Percentiles rank a stretch among this genome's conserved stretches.
Evolutionary conservation across 148 eudicot species (phyloP).

Genomic region (Persicaria maculosa): DNA sequence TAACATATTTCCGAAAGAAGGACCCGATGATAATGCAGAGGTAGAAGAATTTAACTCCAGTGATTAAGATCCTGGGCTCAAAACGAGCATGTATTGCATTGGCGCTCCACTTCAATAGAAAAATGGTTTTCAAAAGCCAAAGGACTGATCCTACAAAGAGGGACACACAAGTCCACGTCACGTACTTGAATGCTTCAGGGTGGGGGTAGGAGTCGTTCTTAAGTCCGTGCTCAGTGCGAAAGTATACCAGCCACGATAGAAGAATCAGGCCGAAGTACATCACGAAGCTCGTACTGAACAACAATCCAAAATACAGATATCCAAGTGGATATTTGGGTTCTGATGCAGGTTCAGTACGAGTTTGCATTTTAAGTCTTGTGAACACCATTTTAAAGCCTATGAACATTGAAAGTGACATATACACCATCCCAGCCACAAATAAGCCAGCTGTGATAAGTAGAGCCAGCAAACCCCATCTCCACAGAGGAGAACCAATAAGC

Average conservation of each 20-base stretch:
- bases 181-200: not conserved
- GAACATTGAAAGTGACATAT: not conserved
- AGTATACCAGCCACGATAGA: not conserved
- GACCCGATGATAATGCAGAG: not conserved
- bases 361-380: not conserved
- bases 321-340: not conserved
- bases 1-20: not conserved
- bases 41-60: not conserved
- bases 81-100: not conserved
- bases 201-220: not conserved
- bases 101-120: constrained; percentile 1
- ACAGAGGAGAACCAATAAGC: no score
- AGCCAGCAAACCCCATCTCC: no score
- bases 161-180: not conserved
- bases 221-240: not conserved
- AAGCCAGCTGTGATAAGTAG: no score
- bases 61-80: constrained; percentile 8
- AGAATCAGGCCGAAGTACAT: not conserved
- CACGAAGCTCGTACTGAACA: not conserved
- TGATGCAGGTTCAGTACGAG: not conserved
- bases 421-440: not conserved
- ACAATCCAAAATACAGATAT: not conserved
- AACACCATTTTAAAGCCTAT: not conserved
- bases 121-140: not conserved
- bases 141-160: not conserved